Percentiles rank a stretch among this genome's conserved stretches.
phyloP scores from a whole-genome alignment of 805 yeast genomes.

The Kodamaea leandrae region DNA sequence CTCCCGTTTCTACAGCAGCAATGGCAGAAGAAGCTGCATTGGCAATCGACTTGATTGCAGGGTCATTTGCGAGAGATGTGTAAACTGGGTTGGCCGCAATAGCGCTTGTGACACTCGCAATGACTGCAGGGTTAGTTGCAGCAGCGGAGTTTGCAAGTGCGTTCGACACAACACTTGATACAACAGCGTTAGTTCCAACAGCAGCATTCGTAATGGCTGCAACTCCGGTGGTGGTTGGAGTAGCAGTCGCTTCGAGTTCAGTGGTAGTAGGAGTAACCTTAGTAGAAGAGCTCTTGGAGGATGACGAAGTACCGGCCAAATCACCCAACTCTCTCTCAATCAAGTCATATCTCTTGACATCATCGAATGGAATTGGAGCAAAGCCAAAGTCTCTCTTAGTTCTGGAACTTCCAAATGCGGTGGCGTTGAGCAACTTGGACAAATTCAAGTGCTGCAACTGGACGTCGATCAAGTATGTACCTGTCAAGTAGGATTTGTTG shows the following conservation, averaged over 20 bases:
- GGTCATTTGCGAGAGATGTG: not conserved
- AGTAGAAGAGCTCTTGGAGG: no score
- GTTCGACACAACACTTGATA: no score
- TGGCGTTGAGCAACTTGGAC: conserved; percentile 24
- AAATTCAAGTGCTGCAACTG: conserved; percentile 34
- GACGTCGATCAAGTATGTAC: conserved; percentile 35
- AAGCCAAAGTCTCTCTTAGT: conserved; percentile 2
- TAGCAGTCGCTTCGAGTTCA: no score
- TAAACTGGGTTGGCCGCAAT: not conserved
- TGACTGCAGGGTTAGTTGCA: not conserved
- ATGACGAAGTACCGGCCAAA: conserved; percentile 3
- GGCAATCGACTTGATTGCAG: not conserved
- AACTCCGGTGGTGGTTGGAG: no score
- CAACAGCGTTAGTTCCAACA: no score
- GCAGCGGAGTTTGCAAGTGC: no score
- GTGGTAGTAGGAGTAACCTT: no score
- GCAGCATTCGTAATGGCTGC: no score
- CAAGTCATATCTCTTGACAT: not conserved
- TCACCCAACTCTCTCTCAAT: conserved; percentile 3
- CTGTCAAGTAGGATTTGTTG: conserved; percentile 31
- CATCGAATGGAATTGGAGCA: not conserved
- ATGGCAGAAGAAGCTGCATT: conserved; percentile 11
- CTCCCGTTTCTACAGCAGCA: conserved; percentile 1
- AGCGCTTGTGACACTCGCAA: conserved; percentile 2
- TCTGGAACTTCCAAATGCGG: conserved; percentile 2